phyloP scores from a whole-genome alignment of 306 rosid genomes.

The peach (Prunus persica) region DNA sequence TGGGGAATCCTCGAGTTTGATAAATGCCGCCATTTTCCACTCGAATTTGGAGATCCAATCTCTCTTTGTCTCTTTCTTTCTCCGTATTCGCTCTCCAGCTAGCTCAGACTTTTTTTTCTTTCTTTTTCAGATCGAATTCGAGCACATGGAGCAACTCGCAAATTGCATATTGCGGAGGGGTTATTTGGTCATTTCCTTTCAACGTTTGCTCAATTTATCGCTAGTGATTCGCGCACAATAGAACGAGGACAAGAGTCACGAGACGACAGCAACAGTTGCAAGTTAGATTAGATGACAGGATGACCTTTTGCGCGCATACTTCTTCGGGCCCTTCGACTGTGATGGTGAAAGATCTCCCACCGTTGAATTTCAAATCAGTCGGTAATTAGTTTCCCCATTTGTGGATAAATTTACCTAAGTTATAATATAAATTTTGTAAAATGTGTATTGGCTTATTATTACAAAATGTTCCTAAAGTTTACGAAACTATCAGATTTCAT shows the following conservation, averaged over 20 bases:
- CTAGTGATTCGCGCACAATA: neutral
- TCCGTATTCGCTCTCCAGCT: neutral
- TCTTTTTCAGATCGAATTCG: constrained; percentile 12
- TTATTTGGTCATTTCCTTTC: neutral
- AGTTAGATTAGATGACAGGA: neutral
- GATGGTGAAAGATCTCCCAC: neutral
- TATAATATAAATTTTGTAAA: too few relatives aligned
- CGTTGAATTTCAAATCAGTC: neutral
- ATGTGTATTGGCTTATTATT: too few relatives aligned
- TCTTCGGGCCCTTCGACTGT: neutral
- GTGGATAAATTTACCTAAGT: too few relatives aligned
- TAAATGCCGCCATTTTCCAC: constrained; percentile 65
- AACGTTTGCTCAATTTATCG: too few relatives aligned
- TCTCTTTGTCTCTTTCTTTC: neutral
- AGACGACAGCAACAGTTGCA: neutral
- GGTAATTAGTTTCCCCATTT: neutral
- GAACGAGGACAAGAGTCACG: neutral
- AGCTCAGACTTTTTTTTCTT: neutral
- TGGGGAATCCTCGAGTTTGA: constrained; percentile 95
- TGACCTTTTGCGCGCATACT: neutral
- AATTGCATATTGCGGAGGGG: neutral
- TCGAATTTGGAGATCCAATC: neutral
- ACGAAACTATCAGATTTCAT: too few relatives aligned
- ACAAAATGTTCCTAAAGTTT: too few relatives aligned
- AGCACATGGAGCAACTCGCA: neutral